Evolutionary conservation across 1,284 basidiomycete genomes (phyloP), one percentile per base, ranked within the genome.

Genomic region (Leccinum pachyderme): DNA sequence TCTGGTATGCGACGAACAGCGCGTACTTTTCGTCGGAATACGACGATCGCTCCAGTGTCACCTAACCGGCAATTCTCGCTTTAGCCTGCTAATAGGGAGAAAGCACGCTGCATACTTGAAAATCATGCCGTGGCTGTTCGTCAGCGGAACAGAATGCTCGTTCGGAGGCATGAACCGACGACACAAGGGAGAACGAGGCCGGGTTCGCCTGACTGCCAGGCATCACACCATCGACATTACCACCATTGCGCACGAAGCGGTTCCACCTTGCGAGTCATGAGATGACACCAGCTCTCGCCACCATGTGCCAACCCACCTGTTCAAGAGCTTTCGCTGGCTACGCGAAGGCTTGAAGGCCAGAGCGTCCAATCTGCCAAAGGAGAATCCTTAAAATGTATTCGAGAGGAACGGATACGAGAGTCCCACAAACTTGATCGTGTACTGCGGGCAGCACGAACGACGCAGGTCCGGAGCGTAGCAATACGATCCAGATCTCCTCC

Each of bases 401-500:
- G 6, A 49, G 51, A 52, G 49, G n/a, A 28, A 32, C 48, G 55
- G 28, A 41, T 49, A 51, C 18, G 46, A 37, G 44, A 48, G 46
- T 54, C 49, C 49, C 28, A 67, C 74, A 50, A 61, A 90, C 83
- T 83, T 89, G 70, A 97, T 97, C 0, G 94, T 93, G 68, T 95
- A 96, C 60, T 93, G 91, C 1, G 94, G 92, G 69, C 95, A 98
- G 69, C 95, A 98, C 4, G 93, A 90, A 7, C 75, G 72, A 59
- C 76, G 81, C 73, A 95, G 78, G 69, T 95, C 85, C 3, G 94
- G 93, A 62, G 92, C 93, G 71, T 90, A 92, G 65, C 89, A 84
- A 70, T 86, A 93, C 25, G 76, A 78, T 64, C 93, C 93, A 48
- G 89, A 92, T 57, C 94, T 80, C 60, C 94, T 81, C 95, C 94